A percentile compares a stretch with the other conserved stretches of the same genome.
phyloP scores from a whole-genome alignment of 2,329 filamentous ascomycete genomes.

The Penicillium psychrosexuale region DNA sequence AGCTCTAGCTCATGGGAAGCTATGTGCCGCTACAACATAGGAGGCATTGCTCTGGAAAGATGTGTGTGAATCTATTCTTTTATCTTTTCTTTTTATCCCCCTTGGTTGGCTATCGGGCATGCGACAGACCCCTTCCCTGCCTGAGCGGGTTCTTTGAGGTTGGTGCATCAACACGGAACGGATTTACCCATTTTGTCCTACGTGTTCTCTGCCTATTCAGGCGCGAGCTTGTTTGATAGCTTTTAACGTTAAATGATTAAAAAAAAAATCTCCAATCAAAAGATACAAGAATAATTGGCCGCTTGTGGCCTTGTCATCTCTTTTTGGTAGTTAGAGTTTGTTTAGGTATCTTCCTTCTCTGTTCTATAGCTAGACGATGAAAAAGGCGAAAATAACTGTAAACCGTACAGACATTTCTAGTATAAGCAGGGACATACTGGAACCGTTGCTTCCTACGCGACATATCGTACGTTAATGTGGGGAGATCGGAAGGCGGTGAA shows the following conservation, averaged over 20 bases:
- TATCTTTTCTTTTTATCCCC: conserved; percentile 10
- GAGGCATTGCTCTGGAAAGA: neutral
- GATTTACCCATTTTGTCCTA: neutral
- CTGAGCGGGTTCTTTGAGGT: conserved; percentile 3
- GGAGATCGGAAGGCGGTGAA: conserved; percentile 1
- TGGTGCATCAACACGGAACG: conserved; percentile 1
- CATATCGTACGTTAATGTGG: neutral
- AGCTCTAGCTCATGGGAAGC: conserved; percentile 43
- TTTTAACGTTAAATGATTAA: conserved; percentile 4
- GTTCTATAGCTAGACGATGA: no score
- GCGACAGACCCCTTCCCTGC: conserved; percentile 1
- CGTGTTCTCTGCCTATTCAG: neutral
- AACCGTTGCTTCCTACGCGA: no score
- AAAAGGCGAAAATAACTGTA: no score
- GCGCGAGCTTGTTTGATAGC: conserved; percentile 4
- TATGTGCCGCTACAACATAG: neutral
- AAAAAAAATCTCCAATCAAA: neutral
- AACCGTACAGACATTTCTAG: no score
- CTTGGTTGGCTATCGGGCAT: conserved; percentile 1
- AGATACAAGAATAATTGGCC: neutral
- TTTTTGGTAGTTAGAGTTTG: no score
- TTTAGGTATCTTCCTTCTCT: no score
- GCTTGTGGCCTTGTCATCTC: no score
- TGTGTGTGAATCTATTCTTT: conserved; percentile 16
- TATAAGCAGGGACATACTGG: no score